Conservation (phyloP, 177 flowering plant genomes). For the Vitis hybrid region DNA sequence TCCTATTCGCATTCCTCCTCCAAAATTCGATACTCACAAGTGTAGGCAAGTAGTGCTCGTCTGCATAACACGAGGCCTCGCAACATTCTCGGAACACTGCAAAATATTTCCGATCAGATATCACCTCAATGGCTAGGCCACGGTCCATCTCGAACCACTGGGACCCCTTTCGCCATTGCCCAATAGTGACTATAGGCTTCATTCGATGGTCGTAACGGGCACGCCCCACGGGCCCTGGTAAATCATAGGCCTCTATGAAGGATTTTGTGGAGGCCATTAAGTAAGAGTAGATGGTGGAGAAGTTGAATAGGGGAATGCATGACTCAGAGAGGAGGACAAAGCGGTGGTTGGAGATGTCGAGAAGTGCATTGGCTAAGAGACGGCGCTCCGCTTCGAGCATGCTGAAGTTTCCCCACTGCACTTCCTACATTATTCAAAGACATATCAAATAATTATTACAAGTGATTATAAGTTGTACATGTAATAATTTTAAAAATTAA, state of each 20-base stretch:
- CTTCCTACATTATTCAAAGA: slow-evolving; percentile 14
- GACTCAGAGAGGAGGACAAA: slow-evolving; percentile 40
- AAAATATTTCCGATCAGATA: slow-evolving; percentile 25
- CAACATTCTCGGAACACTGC: slow-evolving; percentile 18
- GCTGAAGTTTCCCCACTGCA: slow-evolving; percentile 26
- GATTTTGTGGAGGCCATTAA: slow-evolving; percentile 12
- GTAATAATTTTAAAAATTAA: no score
- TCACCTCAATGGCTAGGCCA: slow-evolving; percentile 15
- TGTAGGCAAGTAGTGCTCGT: slow-evolving; percentile 43
- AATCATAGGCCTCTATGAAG: slow-evolving; percentile 28
- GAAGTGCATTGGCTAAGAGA: slow-evolving; percentile 31
- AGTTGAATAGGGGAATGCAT: slow-evolving; percentile 39
- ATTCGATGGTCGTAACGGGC: slow-evolving; percentile 30
- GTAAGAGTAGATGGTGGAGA: slow-evolving; percentile 32
- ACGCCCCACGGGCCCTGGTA: slow-evolving; percentile 22
- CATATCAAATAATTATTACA: background rate
- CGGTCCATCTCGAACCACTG: slow-evolving; percentile 43
- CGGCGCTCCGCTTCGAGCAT: slow-evolving; percentile 43
- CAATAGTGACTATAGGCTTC: slow-evolving; percentile 19
- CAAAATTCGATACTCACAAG: slow-evolving; percentile 14
- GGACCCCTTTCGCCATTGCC: slow-evolving; percentile 44
- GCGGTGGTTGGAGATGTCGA: slow-evolving; percentile 34
- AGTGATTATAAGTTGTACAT: no score
- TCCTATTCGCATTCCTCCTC: slow-evolving; percentile 24
- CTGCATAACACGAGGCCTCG: slow-evolving; percentile 23